Evolutionary conservation across 352 stramenopile genomes (phyloP).

Genomic region (Pythium diclinum): DNA sequence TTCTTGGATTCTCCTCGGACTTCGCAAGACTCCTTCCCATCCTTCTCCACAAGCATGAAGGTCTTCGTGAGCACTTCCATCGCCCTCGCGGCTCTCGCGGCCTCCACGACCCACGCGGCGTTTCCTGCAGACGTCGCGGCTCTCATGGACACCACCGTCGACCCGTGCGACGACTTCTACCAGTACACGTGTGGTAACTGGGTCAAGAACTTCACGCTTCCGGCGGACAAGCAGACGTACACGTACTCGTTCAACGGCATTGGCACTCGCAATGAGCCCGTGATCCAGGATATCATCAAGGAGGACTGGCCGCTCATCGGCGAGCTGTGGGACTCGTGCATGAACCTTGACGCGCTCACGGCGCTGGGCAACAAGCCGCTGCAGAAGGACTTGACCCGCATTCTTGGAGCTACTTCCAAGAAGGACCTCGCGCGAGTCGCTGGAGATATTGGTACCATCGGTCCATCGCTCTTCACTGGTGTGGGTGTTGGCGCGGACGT

Average conservation of each 20-base stretch:
- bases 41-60: constrained; percentile 3
- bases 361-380: constrained; percentile 11
- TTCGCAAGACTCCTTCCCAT: neutral
- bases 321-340: constrained; percentile 27
- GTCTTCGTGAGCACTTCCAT: constrained; percentile 14
- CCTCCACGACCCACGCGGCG: constrained; percentile 2
- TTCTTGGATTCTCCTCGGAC: constrained; percentile 18
- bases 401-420: constrained; percentile 13
- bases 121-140: constrained; percentile 15
- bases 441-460: constrained; percentile 22
- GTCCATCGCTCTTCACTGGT: constrained; percentile 66
- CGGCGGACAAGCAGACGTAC: constrained; percentile 15
- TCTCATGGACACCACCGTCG: constrained; percentile 24
- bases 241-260: constrained; percentile 26
- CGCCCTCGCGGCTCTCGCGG: constrained; percentile 5
- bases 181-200: constrained; percentile 32
- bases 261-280: constrained; percentile 19
- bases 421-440: constrained; percentile 16
- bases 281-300: constrained; percentile 27
- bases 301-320: constrained; percentile 31
- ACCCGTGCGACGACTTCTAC: constrained; percentile 36
- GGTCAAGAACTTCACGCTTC: constrained; percentile 27
- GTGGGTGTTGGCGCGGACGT: constrained; percentile 51
- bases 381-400: constrained; percentile 12
- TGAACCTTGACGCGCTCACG: constrained; percentile 4